Conservation (phyloP, 192 early-diverging fungal genomes). For the Chytriomyces sp. region DNA sequence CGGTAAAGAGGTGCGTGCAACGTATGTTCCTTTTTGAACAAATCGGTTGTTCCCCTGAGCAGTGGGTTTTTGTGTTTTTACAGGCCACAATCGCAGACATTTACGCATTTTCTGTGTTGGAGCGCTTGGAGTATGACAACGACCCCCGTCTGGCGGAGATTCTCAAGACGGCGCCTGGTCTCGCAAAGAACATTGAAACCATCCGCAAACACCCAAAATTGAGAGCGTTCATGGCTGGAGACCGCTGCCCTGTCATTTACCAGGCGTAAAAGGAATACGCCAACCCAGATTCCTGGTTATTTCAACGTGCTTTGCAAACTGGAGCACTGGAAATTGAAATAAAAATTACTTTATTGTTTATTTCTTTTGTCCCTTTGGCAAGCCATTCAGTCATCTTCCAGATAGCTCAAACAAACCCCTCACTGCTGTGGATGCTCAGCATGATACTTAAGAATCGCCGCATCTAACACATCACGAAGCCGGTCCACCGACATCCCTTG, state of each 20-base stretch:
- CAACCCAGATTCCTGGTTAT: too few species aligned
- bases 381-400: too few species aligned
- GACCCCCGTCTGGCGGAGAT: slow-evolving; percentile 2
- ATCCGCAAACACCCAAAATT: neutral
- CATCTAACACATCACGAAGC: slow-evolving; percentile 26
- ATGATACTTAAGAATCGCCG: slow-evolving; percentile 13
- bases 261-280: neutral
- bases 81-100: slow-evolving; percentile 18
- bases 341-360: too few species aligned
- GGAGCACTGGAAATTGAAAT: too few species aligned
- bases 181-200: neutral
- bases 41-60: neutral
- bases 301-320: too few species aligned
- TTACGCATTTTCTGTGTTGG: slow-evolving; percentile 16
- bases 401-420: too few species aligned
- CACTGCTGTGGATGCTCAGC: neutral
- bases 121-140: neutral
- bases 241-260: slow-evolving; percentile 4
- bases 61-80: neutral
- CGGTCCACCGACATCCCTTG: slow-evolving; percentile 34
- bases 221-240: neutral
- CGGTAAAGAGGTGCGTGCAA: slow-evolving; percentile 17
- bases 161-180: neutral
- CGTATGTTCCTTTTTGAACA: neutral
- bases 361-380: too few species aligned